Percentiles rank a stretch among this genome's conserved stretches.
Evolutionary conservation across 352 stramenopile species (phyloP).

Genomic region (Globisporangium mamillatum): DNA sequence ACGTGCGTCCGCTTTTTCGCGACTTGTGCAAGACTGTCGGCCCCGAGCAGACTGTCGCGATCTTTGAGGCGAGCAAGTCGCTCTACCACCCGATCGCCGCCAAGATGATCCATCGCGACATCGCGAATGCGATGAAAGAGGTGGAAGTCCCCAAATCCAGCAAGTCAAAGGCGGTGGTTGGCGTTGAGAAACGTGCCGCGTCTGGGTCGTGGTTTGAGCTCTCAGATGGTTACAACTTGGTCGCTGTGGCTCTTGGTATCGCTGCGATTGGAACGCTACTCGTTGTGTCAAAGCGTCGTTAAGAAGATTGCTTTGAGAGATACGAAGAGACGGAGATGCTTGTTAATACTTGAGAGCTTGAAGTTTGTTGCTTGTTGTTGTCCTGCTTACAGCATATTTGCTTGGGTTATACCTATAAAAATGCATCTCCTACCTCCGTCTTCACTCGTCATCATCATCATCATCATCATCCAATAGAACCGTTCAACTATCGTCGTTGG

Average conservation of each 20-base stretch:
- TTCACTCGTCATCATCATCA: background rate
- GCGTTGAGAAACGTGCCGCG: background rate
- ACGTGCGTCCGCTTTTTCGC: slow-evolving; percentile 61
- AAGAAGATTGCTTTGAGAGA: background rate
- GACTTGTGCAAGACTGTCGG: slow-evolving; percentile 47
- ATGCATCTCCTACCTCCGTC: background rate
- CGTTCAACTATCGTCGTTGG: background rate
- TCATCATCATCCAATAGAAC: background rate
- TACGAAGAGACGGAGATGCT: background rate
- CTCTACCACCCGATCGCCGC: slow-evolving; percentile 67
- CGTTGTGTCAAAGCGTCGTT: slow-evolving; percentile 11
- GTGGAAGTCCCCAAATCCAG: background rate
- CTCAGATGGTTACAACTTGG: slow-evolving; percentile 7
- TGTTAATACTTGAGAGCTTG: too few relatives aligned
- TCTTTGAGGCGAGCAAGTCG: slow-evolving; percentile 54
- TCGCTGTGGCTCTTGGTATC: background rate
- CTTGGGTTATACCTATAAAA: slow-evolving; percentile 3
- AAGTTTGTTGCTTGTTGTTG: background rate
- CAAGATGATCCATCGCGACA: slow-evolving; percentile 72
- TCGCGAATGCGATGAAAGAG: slow-evolving; percentile 18
- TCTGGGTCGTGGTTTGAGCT: slow-evolving; percentile 3
- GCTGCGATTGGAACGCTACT: background rate
- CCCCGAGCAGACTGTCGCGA: slow-evolving; percentile 20
- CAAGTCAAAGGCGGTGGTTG: background rate
- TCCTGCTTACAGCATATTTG: background rate